Evolutionary conservation across 1,284 basidiomycete genomes (phyloP).

Genomic region (Moesziomyces sp.): DNA sequence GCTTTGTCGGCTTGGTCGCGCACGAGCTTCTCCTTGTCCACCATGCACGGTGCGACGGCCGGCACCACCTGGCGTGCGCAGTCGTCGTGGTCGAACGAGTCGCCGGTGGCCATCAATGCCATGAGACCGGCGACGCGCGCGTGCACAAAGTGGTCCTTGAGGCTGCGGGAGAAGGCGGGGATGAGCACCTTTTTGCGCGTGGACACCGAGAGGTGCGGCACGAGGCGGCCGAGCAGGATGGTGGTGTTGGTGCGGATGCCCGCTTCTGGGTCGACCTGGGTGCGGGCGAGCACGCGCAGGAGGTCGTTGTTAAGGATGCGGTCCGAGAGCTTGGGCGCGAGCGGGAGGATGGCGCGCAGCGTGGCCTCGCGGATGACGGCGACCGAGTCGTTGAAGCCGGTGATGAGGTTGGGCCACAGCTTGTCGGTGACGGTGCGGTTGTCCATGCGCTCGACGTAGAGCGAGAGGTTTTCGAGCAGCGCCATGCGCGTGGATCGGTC

Average conservation of each 20-base stretch:
- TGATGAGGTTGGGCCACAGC: constrained; percentile 93
- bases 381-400: constrained; percentile 93
- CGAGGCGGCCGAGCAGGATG: constrained; percentile 91
- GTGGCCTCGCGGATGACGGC: constrained; percentile 94
- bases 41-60: constrained; percentile 57
- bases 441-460: constrained; percentile 88
- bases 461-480: constrained; percentile 82
- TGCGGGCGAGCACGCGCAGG: constrained; percentile 88
- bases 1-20: constrained; percentile 60
- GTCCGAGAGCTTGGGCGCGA: constrained; percentile 84
- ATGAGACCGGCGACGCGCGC: constrained; percentile 92
- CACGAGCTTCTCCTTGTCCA: constrained; percentile 63
- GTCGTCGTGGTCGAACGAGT: constrained; percentile 76
- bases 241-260: constrained; percentile 98
- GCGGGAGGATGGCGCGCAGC: constrained; percentile 83
- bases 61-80: constrained; percentile 57
- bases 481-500: constrained; percentile 95
- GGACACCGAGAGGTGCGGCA: constrained; percentile 82
- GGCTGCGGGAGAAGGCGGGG: constrained; percentile 88
- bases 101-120: constrained; percentile 94
- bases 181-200: constrained; percentile 95
- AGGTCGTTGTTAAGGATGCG: constrained; percentile 97
- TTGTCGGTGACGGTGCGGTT: constrained; percentile 84
- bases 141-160: constrained; percentile 93
- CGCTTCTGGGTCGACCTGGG: constrained; percentile 89